Evolutionary conservation across 2,329 filamentous ascomycete species (phyloP).

Genomic region (Fusarium goolgardi): DNA sequence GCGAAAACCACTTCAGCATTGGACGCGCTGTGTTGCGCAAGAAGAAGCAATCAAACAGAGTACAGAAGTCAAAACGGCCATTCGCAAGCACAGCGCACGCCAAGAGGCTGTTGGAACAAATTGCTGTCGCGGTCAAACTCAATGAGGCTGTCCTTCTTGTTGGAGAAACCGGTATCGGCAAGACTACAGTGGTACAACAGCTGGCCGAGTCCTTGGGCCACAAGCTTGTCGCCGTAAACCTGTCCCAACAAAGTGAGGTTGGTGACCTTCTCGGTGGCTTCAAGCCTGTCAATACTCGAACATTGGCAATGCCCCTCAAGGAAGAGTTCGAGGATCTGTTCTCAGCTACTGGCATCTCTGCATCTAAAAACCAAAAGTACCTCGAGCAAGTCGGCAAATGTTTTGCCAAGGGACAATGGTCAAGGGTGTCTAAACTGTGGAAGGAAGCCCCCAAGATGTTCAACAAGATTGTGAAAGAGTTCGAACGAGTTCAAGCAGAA

Average conservation of each 20-base stretch:
- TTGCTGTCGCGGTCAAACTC: slow-evolving; percentile 82
- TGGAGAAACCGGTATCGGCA: slow-evolving; percentile 98
- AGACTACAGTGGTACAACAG: slow-evolving; percentile 96
- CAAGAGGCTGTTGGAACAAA: slow-evolving; percentile 85
- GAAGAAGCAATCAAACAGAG: slow-evolving; percentile 61
- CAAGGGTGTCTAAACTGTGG: slow-evolving; percentile 86
- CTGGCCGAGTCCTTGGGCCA: slow-evolving; percentile 85
- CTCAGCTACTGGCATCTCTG: slow-evolving; percentile 83
- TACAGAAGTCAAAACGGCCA: slow-evolving; percentile 67
- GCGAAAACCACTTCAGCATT: slow-evolving; percentile 67
- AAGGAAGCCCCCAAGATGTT: slow-evolving; percentile 91
- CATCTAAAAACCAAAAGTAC: slow-evolving; percentile 88
- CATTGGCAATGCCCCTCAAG: slow-evolving; percentile 86
- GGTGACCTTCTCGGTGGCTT: slow-evolving; percentile 96
- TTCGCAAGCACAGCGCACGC: slow-evolving; percentile 93
- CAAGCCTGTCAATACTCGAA: slow-evolving; percentile 93
- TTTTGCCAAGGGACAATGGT: slow-evolving; percentile 86
- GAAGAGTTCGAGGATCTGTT: slow-evolving; percentile 96
- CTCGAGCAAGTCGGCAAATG: slow-evolving; percentile 83
- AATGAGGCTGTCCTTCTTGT: slow-evolving; percentile 93
- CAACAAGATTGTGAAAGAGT: slow-evolving; percentile 71
- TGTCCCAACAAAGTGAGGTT: slow-evolving; percentile 97
- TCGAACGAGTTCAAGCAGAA: slow-evolving; percentile 59
- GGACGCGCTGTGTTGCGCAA: slow-evolving; percentile 75
- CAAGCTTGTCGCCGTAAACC: slow-evolving; percentile 90